These are phyloP conservation scores for Lipomyces anomalus DNA, from an alignment of 805 yeast species.

Conservation along the genomic window DNA sequence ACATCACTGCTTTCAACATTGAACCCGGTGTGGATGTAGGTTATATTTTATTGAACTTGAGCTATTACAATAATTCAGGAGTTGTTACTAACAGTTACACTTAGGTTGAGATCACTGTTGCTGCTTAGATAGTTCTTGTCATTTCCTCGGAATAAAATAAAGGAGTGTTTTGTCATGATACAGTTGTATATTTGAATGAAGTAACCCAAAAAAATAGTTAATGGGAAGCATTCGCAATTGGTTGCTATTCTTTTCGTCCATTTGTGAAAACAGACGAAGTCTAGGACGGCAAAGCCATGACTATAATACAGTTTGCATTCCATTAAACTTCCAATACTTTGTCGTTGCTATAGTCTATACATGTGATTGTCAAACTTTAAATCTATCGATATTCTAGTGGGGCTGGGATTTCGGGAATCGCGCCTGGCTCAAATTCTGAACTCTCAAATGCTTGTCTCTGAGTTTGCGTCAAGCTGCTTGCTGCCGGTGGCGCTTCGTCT, in stretches of 20 bases:
- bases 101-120: conserved; percentile 26
- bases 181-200: not conserved
- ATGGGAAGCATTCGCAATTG: not conserved
- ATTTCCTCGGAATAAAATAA: conserved; percentile 1
- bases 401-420: conserved; percentile 69
- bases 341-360: not conserved
- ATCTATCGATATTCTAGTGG: conserved; percentile 44
- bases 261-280: not conserved
- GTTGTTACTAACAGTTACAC: conserved; percentile 2
- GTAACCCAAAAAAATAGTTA: not conserved
- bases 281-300: not conserved
- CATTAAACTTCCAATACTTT: too few relatives aligned
- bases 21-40: conserved; percentile 99
- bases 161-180: conserved; percentile 2
- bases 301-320: too few relatives aligned
- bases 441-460: conserved; percentile 30
- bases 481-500: not conserved
- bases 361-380: too few relatives aligned
- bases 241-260: too few relatives aligned
- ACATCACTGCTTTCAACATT: conserved; percentile 94
- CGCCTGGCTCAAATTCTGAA: conserved; percentile 48
- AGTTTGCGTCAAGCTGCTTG: conserved; percentile 8
- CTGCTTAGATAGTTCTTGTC: conserved; percentile 16
- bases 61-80: not conserved
- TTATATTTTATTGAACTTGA: conserved; percentile 3